Evolutionary conservation across 352 stramenopile genomes (phyloP), one percentile per base, ranked within the genome.

Genomic region (Bremia lactucae): DNA sequence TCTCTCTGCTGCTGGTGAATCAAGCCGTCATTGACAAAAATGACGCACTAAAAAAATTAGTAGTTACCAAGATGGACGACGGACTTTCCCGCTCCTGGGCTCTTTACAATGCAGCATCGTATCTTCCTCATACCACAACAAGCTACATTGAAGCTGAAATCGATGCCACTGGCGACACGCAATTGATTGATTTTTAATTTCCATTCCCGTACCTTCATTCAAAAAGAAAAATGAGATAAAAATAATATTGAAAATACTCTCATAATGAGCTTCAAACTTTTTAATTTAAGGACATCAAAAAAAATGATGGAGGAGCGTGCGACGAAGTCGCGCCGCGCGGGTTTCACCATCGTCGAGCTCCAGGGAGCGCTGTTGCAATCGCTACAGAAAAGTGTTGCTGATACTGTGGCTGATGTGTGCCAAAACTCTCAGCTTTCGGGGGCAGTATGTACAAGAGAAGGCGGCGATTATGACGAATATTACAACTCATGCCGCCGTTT

Each of bases 401-500:
- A 78, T 41, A 69, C 70, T 18, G 64, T 86, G 18, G 55, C 54
- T 25, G 63, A 54, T 25, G 63, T 82, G 25, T 83, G 68, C 29
- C 52, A 59, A 39, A 63, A 63, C 28, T 77, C 73, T 42, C 39
- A 68, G 31, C 16, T 48, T 6, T 43, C 48, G 22, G 29, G 59
- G 40, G 14, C 31, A 3, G 11, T 24, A 16, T 24, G 24, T 9
- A 46, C 29, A 15, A 31, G 39, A 15, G 51, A 56, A 29, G 36
- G 44, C 23, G 49, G 36, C 6, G 65, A 68, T 46, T 85, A 85
- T 47, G 68, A 87, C 23, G 22, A 55, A 14, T 85, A 78, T 54
- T 69, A 77, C 52, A 52, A 28, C 16, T 68, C 62, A 48, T 87
- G 75, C 61, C 54, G 65, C 35, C 66, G 56, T 10, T 49, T 87